These are phyloP conservation scores for Ophiosphaerella korrae DNA, from an alignment of 2,329 filamentous ascomycete genomes.

Conservation along the genomic window DNA sequence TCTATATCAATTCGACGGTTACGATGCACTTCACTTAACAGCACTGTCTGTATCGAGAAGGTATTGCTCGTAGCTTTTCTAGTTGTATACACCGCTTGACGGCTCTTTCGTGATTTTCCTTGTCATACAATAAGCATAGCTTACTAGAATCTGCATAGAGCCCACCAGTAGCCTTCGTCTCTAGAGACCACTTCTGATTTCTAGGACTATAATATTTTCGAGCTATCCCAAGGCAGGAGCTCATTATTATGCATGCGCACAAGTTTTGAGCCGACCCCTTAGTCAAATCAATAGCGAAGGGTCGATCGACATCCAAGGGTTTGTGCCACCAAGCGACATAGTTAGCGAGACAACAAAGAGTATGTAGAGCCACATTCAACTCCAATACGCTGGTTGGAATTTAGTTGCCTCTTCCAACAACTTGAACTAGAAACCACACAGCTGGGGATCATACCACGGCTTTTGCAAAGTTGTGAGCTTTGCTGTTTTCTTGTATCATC, in stretches of 20 bases:
- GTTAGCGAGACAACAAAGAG: conserved; percentile 32
- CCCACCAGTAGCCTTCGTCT: too few species aligned
- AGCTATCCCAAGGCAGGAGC: too few species aligned
- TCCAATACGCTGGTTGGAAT: conserved; percentile 59
- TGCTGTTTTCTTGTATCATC: conserved; percentile 13
- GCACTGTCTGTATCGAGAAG: too few species aligned
- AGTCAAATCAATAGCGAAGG: neutral
- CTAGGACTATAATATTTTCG: too few species aligned
- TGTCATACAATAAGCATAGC: too few species aligned
- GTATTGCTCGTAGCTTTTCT: too few species aligned
- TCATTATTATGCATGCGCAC: conserved; percentile 2
- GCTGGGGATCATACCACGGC: conserved; percentile 29
- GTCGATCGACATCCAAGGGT: conserved; percentile 26
- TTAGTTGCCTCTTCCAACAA: conserved; percentile 13
- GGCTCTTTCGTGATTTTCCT: too few species aligned
- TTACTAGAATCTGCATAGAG: too few species aligned
- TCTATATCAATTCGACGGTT: neutral
- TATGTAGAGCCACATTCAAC: conserved; percentile 62
- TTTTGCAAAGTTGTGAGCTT: conserved; percentile 20
- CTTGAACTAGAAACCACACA: conserved; percentile 34
- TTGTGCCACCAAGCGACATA: conserved; percentile 42
- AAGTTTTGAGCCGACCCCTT: neutral
- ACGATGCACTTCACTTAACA: neutral
- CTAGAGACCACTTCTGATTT: too few species aligned
- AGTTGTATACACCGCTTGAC: too few species aligned